Evolutionary conservation across 2,329 filamentous ascomycete genomes (phyloP), one percentile per base, ranked within the genome.

Genomic region (Aureobasidium zeae): DNA sequence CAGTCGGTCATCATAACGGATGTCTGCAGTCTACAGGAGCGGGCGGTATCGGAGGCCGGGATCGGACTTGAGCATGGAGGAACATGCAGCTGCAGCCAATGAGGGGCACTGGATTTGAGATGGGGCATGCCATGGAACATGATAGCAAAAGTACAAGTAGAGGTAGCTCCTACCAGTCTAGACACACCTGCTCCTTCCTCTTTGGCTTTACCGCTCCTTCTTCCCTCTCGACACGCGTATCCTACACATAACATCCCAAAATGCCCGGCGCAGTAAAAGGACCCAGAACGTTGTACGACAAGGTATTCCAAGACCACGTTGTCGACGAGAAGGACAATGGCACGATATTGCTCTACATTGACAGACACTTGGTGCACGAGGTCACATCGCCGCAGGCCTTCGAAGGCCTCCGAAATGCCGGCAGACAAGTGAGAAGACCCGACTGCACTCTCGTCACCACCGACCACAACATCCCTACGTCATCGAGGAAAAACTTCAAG

Each of bases 361-460:
- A 94, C 68, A 78, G 91, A 64, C 91, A 98, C 73, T 75, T 98
- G 50, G 88, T 96, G 50, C 91, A 98, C 64, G 91, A 98, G 73
- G 91, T 98, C 63, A 98, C 91, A 56, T 95, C 89, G 57, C 91
- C 91, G 51, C 91, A 96, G 86, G 91, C 91, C 35, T 98, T 96
- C 58, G 91, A 98, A 64, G 89, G 89, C 39, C 77, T 96, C 43
- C 83, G 82, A 63, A 94, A 94, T 65, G 88, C 91, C 37, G 79
- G 79, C 52, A 81, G 91, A 50, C 78, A 80, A 65, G 88, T 98
- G 51, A 81, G 91, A 66, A 77, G 91, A 69, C 88, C 89, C 48
- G 91, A 98, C 68, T 95, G 89, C 74, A 96, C 91, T 54, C 76
- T 98, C 48, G 89, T 86, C 46, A 98, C 91, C 32, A 93, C 88